Percentiles rank a stretch among this genome's conserved stretches.
These are phyloP conservation scores for Pseudogymnoascus sp. DNA, from an alignment of 2,329 filamentous ascomycete species.

Conservation along the genomic window DNA sequence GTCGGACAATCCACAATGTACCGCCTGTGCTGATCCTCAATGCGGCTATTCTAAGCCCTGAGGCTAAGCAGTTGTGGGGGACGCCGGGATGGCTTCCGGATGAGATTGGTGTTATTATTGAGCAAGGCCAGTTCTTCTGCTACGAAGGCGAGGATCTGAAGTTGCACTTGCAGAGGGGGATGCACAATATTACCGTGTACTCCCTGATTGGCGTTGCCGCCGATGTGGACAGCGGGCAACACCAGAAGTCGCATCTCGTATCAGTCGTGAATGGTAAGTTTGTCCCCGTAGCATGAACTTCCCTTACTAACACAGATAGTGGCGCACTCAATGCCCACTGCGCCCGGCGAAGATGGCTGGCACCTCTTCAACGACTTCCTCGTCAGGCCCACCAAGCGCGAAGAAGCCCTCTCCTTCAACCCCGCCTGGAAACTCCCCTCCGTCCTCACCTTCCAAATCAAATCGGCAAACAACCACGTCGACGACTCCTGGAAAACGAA, in stretches of 20 bases:
- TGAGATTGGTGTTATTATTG: conserved; percentile 86
- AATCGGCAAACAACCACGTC: conserved; percentile 69
- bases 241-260: conserved; percentile 83
- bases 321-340: conserved; percentile 53
- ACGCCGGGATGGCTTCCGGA: conserved; percentile 86
- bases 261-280: conserved; percentile 74
- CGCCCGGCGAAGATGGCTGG: conserved; percentile 64
- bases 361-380: conserved; percentile 97
- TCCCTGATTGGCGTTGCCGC: conserved; percentile 84
- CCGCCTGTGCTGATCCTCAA: conserved; percentile 87
- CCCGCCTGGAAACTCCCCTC: conserved; percentile 88
- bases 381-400: conserved; percentile 67
- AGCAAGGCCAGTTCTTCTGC: conserved; percentile 75
- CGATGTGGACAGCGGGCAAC: conserved; percentile 78
- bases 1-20: conserved; percentile 74
- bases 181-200: conserved; percentile 78
- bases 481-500: conserved; percentile 79
- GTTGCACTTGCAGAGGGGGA: conserved; percentile 67
- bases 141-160: conserved; percentile 88
- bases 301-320: conserved; percentile 36
- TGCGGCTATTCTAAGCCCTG: conserved; percentile 61
- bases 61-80: conserved; percentile 76
- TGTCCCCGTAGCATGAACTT: neutral
- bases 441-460: conserved; percentile 78
- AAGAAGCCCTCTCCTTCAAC: conserved; percentile 85